Evolutionary conservation across 371 early-diverging fungal species (phyloP), one percentile per base, ranked within the genome.

Genomic region (Thermomucor indicae-seudaticae): DNA sequence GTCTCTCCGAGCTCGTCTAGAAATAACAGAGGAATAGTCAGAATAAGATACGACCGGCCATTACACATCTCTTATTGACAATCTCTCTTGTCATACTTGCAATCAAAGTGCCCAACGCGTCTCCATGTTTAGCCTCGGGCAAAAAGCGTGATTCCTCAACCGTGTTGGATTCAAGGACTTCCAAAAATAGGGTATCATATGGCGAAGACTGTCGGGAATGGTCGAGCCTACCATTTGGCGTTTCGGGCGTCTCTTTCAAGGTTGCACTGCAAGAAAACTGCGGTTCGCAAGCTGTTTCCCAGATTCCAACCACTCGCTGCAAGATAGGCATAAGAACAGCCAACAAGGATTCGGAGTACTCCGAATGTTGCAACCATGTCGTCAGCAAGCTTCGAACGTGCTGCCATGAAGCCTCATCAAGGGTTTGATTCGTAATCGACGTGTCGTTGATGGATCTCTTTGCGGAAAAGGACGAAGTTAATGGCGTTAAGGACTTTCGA

Each of bases 61-160:
- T n/a, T n/a, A n/a, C n/a, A n/a, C n/a, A n/a, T n/a, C n/a, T n/a
- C n/a, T n/a, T n/a, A n/a, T n/a, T n/a, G n/a, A n/a, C n/a, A n/a
- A n/a, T n/a, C n/a, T n/a, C n/a, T n/a, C 4, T 19, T 38, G 19
- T 25, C 51, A 43, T 51, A 51, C 58, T 32, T 7, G 54, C n/a
- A 6, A 58, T 10, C n/a, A 47, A 43, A 2, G 30, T 31, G 1
- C 35, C 29, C 4, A 67, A n/a, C 5, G 55, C 45, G 0, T 54
- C 40, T 10, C 68, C 70, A 40, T 60, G 66, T 43, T 45, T 39
- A 0, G 60, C 53, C 24, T 42, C 47, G 4, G 43, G 34, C 3
- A 70, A 31, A 43, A 62, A 70, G 11, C 45, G 55, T 3, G 70
- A 65, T 8, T 65, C 51, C 3, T 17, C 31, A 3, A 42, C 17